A percentile compares a stretch with the other conserved stretches of the same genome.
These are phyloP conservation scores for Ocimum tenuiflorum DNA, from an alignment of 257 asterid species.

Conservation along the genomic window DNA sequence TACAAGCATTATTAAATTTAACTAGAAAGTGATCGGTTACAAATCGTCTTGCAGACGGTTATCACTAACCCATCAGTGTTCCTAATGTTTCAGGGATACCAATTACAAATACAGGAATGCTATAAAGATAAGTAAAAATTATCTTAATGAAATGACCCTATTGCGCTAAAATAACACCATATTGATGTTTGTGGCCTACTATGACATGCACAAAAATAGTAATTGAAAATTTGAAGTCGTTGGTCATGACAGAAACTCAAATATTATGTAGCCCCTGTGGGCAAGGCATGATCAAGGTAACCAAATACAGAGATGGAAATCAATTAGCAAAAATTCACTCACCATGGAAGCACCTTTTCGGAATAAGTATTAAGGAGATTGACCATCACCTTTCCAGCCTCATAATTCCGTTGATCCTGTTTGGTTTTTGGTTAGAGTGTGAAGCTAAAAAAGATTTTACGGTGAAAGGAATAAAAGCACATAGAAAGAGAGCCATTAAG, in stretches of 20 bases:
- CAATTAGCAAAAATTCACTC: conserved; percentile 15
- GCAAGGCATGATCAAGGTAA: conserved; percentile 3
- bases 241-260: background rate
- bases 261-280: background rate
- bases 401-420: conserved; percentile 54
- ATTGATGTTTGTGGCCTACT: background rate
- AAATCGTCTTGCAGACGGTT: background rate
- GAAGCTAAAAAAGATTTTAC: conserved; percentile 10
- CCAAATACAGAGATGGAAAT: conserved; percentile 5
- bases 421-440: conserved; percentile 16
- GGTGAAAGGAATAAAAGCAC: background rate
- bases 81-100: background rate
- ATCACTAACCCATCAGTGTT: background rate
- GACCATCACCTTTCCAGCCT: conserved; percentile 36
- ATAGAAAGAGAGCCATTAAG: background rate
- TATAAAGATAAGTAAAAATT: background rate
- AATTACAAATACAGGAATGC: background rate
- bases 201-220: background rate
- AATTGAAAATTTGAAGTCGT: background rate
- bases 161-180: background rate
- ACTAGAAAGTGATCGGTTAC: background rate
- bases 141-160: background rate
- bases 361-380: conserved; percentile 73
- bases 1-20: background rate
- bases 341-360: conserved; percentile 76